Percentiles rank a stretch among this genome's conserved stretches.
These are phyloP conservation scores for Hansenula anomala DNA, from an alignment of 1,139 yeast species.

Conservation along the genomic window DNA sequence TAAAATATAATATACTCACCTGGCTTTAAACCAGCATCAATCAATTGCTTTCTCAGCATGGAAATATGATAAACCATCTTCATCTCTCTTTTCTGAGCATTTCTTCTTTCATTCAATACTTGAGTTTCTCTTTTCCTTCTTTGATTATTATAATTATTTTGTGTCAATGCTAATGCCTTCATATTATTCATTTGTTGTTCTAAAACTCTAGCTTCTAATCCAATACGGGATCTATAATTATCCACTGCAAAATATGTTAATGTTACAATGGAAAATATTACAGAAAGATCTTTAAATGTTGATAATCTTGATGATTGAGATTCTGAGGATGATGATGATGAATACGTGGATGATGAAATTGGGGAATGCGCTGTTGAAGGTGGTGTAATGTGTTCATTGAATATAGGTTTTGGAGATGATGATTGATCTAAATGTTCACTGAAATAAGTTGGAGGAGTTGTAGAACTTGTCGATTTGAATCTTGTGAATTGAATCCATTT, in stretches of 20 bases:
- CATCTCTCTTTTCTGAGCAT: slow-evolving; percentile 45
- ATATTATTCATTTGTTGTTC: slow-evolving; percentile 37
- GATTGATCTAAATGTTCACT: slow-evolving; percentile 2
- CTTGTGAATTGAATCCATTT: background rate
- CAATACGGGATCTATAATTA: slow-evolving; percentile 40
- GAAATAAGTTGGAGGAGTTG: slow-evolving; percentile 1
- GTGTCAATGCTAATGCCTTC: slow-evolving; percentile 39
- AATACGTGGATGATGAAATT: background rate
- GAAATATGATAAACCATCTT: slow-evolving; percentile 65
- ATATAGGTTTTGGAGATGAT: background rate
- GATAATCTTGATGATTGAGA: slow-evolving; percentile 5
- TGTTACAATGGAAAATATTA: slow-evolving; percentile 23
- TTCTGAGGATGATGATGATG: background rate
- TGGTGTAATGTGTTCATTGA: background rate
- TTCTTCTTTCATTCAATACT: slow-evolving; percentile 42
- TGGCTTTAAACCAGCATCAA: slow-evolving; percentile 50
- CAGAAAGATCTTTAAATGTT: slow-evolving; percentile 20
- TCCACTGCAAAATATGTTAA: slow-evolving; percentile 46
- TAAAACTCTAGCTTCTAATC: slow-evolving; percentile 36
- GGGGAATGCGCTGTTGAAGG: background rate
- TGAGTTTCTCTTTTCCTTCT: slow-evolving; percentile 44
- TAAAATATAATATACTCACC: slow-evolving; percentile 9
- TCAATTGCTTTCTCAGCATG: slow-evolving; percentile 51
- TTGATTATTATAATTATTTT: slow-evolving; percentile 35
- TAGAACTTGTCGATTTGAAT: background rate